Conservation (phyloP, 176 grass and related monocot genomes). For the Carex littledalei region DNA sequence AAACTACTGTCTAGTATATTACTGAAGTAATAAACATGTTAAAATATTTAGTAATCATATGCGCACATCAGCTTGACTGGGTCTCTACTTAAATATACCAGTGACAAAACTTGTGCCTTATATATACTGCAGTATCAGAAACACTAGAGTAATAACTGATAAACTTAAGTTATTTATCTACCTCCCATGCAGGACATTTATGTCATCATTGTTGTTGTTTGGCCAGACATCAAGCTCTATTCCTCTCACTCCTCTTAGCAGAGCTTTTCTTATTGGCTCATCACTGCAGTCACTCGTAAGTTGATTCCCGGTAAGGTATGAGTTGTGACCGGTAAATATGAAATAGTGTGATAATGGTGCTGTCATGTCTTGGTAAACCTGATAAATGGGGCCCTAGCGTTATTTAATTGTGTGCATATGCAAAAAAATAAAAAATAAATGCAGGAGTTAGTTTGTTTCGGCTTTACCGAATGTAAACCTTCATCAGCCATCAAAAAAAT, state of each 20-base stretch:
- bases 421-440: not conserved
- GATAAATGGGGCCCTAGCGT: not conserved
- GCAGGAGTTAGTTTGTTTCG: too few relatives aligned
- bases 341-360: constrained; percentile 74
- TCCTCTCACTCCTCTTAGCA: constrained; percentile 59
- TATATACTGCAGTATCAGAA: not conserved
- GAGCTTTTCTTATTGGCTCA: constrained; percentile 59
- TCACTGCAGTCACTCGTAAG: constrained; percentile 74
- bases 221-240: constrained; percentile 97
- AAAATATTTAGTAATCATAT: not conserved
- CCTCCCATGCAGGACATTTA: constrained; percentile 70
- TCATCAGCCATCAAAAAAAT: too few relatives aligned
- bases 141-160: not conserved
- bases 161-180: not conserved
- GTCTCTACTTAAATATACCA: not conserved
- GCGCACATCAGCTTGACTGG: not conserved
- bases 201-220: constrained; percentile 36
- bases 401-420: not conserved
- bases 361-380: constrained; percentile 55
- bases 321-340: constrained; percentile 97
- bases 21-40: not conserved
- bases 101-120: not conserved
- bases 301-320: constrained; percentile 88
- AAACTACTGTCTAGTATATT: not conserved
- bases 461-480: too few relatives aligned